Percentiles rank a stretch among this genome's conserved stretches.
These are phyloP conservation scores for Phoenix roebelenii DNA, from an alignment of 176 grass and related monocot species.

Conservation along the genomic window DNA sequence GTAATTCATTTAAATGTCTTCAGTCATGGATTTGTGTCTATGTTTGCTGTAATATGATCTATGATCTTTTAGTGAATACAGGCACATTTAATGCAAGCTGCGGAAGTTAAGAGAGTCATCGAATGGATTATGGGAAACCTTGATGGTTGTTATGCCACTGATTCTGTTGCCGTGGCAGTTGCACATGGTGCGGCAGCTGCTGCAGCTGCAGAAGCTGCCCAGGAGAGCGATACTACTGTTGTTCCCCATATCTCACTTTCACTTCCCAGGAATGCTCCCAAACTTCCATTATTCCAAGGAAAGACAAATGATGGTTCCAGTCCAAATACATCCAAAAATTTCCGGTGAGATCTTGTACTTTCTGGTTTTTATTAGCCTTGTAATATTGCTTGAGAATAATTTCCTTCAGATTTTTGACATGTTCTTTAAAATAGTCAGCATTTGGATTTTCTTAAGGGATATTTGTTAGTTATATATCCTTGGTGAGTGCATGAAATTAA, in stretches of 20 bases:
- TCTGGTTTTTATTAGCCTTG: not conserved
- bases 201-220: slow-evolving; percentile 37
- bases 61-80: slow-evolving; percentile 41
- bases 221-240: slow-evolving; percentile 43
- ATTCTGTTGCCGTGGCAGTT: slow-evolving; percentile 21
- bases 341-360: slow-evolving; percentile 38
- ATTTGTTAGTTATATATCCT: too few species aligned
- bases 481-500: too few species aligned
- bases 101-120: slow-evolving; percentile 89
- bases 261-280: slow-evolving; percentile 42
- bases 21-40: not conserved
- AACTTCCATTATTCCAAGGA: slow-evolving; percentile 55
- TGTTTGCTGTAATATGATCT: slow-evolving; percentile 15
- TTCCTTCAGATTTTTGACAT: too few species aligned
- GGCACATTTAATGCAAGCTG: slow-evolving; percentile 87
- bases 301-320: slow-evolving; percentile 60
- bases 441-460: too few species aligned
- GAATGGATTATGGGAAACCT: slow-evolving; percentile 91
- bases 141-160: slow-evolving; percentile 48
- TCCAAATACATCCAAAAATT: slow-evolving; percentile 75
- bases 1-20: not conserved
- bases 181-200: slow-evolving; percentile 18
- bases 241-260: slow-evolving; percentile 50
- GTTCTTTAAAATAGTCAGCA: too few species aligned
- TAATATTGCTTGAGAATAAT: not conserved